Evolutionary conservation across 2,329 filamentous ascomycete species (phyloP).

Genomic region (Fonsecaea multimorphosa): DNA sequence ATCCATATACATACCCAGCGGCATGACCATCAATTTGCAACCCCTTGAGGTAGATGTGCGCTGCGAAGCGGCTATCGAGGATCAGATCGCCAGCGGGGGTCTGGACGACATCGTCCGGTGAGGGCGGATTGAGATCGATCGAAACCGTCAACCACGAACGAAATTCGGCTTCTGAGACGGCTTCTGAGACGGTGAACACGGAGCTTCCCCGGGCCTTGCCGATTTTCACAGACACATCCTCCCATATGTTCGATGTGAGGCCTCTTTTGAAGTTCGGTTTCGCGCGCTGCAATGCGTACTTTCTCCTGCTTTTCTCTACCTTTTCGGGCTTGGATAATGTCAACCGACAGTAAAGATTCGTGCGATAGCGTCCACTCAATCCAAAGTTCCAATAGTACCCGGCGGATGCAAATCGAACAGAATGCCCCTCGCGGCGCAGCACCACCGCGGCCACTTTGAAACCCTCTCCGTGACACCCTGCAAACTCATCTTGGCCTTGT

Average conservation of each 20-base stretch:
- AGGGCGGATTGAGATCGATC: slow-evolving; percentile 27
- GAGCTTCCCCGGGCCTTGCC: slow-evolving; percentile 16
- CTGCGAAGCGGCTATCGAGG: slow-evolving; percentile 16
- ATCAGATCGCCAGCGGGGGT: slow-evolving; percentile 24
- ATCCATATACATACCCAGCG: slow-evolving; percentile 16
- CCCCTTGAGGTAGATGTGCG: slow-evolving; percentile 30
- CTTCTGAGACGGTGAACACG: slow-evolving; percentile 2
- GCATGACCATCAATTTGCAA: slow-evolving; percentile 18
- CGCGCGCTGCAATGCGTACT: neutral
- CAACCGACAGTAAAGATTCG: slow-evolving; percentile 17
- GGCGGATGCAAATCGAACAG: slow-evolving; percentile 31
- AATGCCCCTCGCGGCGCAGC: slow-evolving; percentile 37
- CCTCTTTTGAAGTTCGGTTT: slow-evolving; percentile 15
- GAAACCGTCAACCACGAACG: slow-evolving; percentile 26
- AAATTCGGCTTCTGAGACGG: slow-evolving; percentile 23
- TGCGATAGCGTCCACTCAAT: slow-evolving; percentile 21
- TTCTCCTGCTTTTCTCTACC: slow-evolving; percentile 17
- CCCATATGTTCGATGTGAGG: slow-evolving; percentile 29
- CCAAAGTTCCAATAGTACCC: slow-evolving; percentile 38
- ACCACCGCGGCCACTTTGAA: slow-evolving; percentile 42
- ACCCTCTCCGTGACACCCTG: slow-evolving; percentile 41
- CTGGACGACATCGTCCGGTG: slow-evolving; percentile 15
- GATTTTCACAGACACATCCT: slow-evolving; percentile 30
- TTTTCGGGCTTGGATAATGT: slow-evolving; percentile 11
- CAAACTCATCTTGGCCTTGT: slow-evolving; percentile 16